Base-by-base conservation (phyloP, 2,329 filamentous ascomycete genomes). In the Colletotrichum truncatum region DNA sequence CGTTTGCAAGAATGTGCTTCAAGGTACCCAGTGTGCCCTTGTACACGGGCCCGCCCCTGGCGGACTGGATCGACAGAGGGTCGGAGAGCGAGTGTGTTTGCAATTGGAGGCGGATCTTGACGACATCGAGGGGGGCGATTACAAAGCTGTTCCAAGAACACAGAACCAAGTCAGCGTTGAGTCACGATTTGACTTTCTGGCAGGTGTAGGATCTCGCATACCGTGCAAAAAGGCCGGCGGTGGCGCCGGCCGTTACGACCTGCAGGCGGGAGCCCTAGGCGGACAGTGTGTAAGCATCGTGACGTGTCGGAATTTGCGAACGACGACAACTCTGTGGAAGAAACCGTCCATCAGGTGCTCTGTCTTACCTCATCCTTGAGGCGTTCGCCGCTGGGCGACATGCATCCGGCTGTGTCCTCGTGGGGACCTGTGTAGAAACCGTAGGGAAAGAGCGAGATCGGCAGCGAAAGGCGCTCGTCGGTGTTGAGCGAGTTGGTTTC, bases 71-170 rank as follows among this genome's bases (percentile, higher is more conserved):
- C 46, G 88, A 85, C 9, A 89, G 78, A 2, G 93, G 91, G 73
- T 95, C 91, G 71, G 91, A 91, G 66, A 93, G 87, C 51, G 93
- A 94, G 81, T 97, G 92, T 45, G 92, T 88, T 78, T 98, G 96
- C 16, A 99, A 89, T 77, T 99, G 96, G 46, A 98, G 90, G 48
- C 96, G 93, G 80, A 99, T 99, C 84, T 99, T 98, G 81, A 98
- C 89, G 68, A 99, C 96, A 78, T 99, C 96, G 70, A 99, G 91
- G 56, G 96, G 96, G 16, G 96, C 93, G 75, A 98, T 91, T 74
- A 96, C 88, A 83, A 99, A 98, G 76, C 93, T 94, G 71, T 32
- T 54, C 7, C 53, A 25, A 23, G 25, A 7, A 36, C 23, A 12
- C 41, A 11, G n/a, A 46, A 11, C n/a, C 23, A 56, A 56, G 67